Conservation (phyloP, 352 stramenopile species). For the Globisporangium irregulare region DNA sequence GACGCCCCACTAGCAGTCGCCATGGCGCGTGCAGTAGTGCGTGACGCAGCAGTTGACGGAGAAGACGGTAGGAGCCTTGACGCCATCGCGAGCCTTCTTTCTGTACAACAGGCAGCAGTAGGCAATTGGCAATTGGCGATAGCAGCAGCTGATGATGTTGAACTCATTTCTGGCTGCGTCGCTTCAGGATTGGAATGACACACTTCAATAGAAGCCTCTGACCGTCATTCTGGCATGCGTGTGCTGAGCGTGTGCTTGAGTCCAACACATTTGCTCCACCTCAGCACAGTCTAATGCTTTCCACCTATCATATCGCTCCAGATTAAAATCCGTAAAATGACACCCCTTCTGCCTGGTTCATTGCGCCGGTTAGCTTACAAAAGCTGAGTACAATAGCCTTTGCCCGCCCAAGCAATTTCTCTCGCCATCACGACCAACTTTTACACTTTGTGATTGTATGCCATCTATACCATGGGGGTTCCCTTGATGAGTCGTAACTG, state of each 20-base stretch:
- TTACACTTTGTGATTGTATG: slow-evolving; percentile 3
- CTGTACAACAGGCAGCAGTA: background rate
- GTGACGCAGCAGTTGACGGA: background rate
- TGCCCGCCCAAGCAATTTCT: background rate
- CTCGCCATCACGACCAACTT: background rate
- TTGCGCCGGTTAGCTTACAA: background rate
- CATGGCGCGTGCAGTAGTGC: background rate
- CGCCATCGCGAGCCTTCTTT: background rate
- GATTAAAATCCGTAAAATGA: slow-evolving; percentile 6
- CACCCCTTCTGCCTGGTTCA: background rate
- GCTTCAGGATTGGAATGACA: slow-evolving; percentile 12
- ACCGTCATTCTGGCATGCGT: slow-evolving; percentile 4
- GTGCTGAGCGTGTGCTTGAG: slow-evolving; percentile 3
- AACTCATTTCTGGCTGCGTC: slow-evolving; percentile 3
- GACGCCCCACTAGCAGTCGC: background rate
- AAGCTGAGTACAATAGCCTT: background rate
- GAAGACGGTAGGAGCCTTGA: slow-evolving; percentile 4
- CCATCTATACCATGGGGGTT: background rate
- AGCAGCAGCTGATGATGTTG: background rate
- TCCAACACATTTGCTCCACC: slow-evolving; percentile 14
- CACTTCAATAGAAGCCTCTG: slow-evolving; percentile 6
- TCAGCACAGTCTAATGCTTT: background rate
- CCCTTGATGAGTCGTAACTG: background rate
- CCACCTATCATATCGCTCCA: slow-evolving; percentile 4
- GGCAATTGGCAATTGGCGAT: background rate